Base-by-base conservation (phyloP, 192 early-diverging fungal genomes). In the Dispira parvispora region DNA sequence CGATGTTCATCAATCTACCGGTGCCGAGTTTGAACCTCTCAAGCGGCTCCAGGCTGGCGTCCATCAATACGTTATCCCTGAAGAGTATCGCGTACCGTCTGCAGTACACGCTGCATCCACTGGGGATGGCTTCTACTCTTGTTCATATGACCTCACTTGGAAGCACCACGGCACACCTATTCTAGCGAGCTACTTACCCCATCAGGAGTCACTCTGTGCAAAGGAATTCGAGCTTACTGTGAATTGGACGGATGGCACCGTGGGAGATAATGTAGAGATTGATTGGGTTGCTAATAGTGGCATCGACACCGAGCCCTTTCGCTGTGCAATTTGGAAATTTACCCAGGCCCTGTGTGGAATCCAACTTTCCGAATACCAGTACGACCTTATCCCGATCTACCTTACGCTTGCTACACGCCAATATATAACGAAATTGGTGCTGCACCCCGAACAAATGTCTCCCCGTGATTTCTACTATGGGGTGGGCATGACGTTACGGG, bases 191-290 rank as follows among this genome's bases (percentile, higher is more conserved):
- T 10, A 55, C 10, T 20, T 55, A 14, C 53, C 53, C 20, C n/a
- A 23, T 3, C 53, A 55, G 13, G 53, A n/a, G 20, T 20, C 20
- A 27, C 53, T 14, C 12, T 14, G 8, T 20, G 12, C 1, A 14
- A 20, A 26, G 12, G 53, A 55, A 20, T 26, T 55, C 25, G 13
- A 3, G 1, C 20, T 55, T 27, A 55, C 12, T 13, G 13, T 13
- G 25, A 13, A 55, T 4, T 55, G 53, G 18, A 55, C 53, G 53
- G 53, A 55, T 55, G 53, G 53, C 53, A 55, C 53, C 20, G 18
- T 55, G 25, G 53, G 53, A 16, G 21, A 21, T 8, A 21, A 49
- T 20, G 21, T 21, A 21, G 21, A 20, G 4, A 3, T 49, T 4
- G 47, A 49, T 21, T 49, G 47, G 16, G 21, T 49, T 21, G 18